phyloP scores from a whole-genome alignment of 345 rosid genomes.

The Pugionium cornutum region DNA sequence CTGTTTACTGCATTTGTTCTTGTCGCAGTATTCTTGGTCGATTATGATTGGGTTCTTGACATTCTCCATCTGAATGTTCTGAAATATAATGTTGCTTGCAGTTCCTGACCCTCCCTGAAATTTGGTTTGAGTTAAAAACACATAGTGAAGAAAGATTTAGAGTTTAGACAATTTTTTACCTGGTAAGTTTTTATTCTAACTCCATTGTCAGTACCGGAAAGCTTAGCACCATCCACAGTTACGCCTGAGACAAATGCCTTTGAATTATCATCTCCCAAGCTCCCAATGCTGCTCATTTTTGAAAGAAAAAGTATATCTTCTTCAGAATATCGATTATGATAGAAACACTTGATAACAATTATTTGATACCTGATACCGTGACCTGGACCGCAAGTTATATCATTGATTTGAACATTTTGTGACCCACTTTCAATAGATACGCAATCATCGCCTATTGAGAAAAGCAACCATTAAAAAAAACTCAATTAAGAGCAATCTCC shows the following conservation, averaged over 20 bases:
- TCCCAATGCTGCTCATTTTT: slow-evolving; percentile 65
- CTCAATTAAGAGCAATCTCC: neutral
- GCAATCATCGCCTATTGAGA: slow-evolving; percentile 75
- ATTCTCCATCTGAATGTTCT: slow-evolving; percentile 65
- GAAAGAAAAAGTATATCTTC: no score
- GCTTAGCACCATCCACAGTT: slow-evolving; percentile 57
- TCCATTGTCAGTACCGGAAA: slow-evolving; percentile 70
- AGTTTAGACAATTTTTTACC: slow-evolving; percentile 35
- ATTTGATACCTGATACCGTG: slow-evolving; percentile 38
- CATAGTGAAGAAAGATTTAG: neutral
- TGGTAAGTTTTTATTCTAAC: slow-evolving; percentile 93
- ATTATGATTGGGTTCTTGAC: slow-evolving; percentile 83
- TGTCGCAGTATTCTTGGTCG: slow-evolving; percentile 85
- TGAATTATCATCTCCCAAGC: slow-evolving; percentile 61
- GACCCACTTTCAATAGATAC: slow-evolving; percentile 55
- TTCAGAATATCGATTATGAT: no score
- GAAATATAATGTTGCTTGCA: slow-evolving; percentile 69
- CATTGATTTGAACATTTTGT: slow-evolving; percentile 34
- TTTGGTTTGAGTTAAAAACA: neutral
- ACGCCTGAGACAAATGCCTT: slow-evolving; percentile 69
- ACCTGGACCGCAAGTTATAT: slow-evolving; percentile 42
- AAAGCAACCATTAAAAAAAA: slow-evolving; percentile 36
- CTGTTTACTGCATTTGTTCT: slow-evolving; percentile 59
- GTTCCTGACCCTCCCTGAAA: slow-evolving; percentile 89
- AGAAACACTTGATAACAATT: no score